Base-by-base conservation (phyloP, 768 basidiomycete genomes). In the Ephemerocybe angulata region DNA sequence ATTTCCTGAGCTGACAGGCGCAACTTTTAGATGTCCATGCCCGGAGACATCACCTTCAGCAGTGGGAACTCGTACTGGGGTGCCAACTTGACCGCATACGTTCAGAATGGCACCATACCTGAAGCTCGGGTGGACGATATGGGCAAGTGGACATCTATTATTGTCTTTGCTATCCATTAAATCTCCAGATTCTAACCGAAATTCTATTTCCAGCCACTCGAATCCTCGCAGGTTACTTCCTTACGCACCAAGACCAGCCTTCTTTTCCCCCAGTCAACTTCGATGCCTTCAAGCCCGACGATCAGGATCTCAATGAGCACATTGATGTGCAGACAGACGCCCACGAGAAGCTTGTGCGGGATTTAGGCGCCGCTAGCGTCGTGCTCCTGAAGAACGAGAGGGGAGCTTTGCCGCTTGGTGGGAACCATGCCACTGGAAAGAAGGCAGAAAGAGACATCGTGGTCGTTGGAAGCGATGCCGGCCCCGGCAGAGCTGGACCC, bases 321-420 rank as follows among this genome's bases (percentile, higher is more conserved):
- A 67, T 88, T 21, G 81, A 87, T 62, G 90, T 90, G 0, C 84
- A 87, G 63, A 49, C 47, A 1, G 84, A 66, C 19, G 80, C 89
- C 63, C 90, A 93, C 59, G 76, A 72, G 60, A 72, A 76, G 60
- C 62, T 90, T 31, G 86, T 92, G 21, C 77, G 87, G 29, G 75
- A 88, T 63, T 83, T 94, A 43, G 90, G 86, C 17, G 79, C 86
- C 0, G 85, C 88, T 0, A 85, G 86, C 50, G 84, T 82, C 0
- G 86, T 91, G 13, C 73, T 93, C 25, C 71, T 93, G 58, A 92
- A 92, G 77, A 93, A 93, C 63, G 71, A 71, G 24, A 65, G 72
- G 13, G 73, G 73, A 3, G 78, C 74, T 30, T 65, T 91, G 56
- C 82, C 92, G 29, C 61, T 91, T 64, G 68, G 75, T 10, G 54